Conservation (phyloP, 2,329 filamentous ascomycete genomes). For the Stagonosporopsis cucurbitacearum region DNA sequence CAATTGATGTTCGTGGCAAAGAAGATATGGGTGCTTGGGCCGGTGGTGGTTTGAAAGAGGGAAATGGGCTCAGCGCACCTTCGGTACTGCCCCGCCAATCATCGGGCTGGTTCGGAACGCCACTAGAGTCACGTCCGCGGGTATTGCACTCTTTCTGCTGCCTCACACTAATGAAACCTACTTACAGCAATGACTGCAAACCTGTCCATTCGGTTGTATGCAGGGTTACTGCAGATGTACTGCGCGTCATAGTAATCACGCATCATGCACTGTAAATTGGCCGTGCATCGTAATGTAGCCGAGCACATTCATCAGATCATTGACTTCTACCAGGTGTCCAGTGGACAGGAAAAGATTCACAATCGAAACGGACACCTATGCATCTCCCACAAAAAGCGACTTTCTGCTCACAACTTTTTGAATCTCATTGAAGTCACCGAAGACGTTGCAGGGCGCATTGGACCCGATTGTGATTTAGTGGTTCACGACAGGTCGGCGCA, state of each 20-base stretch:
- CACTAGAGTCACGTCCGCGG: slow-evolving; percentile 3
- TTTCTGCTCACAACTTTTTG: no score
- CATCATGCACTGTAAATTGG: no score
- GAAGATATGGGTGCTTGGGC: neutral
- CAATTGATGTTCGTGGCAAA: neutral
- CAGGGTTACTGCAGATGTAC: neutral
- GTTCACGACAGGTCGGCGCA: no score
- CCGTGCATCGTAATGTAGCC: no score
- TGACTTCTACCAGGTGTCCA: neutral
- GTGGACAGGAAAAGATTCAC: neutral
- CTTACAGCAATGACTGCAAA: neutral
- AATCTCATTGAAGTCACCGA: no score
- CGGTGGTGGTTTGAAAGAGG: neutral
- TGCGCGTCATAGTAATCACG: neutral
- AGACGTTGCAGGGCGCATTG: no score
- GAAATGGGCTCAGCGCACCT: slow-evolving; percentile 11
- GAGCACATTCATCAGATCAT: neutral
- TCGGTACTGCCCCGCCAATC: slow-evolving; percentile 21
- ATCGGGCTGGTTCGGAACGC: slow-evolving; percentile 18
- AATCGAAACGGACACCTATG: no score
- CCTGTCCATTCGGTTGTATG: neutral
- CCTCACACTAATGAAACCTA: neutral
- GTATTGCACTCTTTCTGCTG: slow-evolving; percentile 1
- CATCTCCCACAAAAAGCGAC: no score
- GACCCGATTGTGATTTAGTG: no score